Base-by-base conservation (phyloP, 2,329 filamentous ascomycete species). In the Trichophyton verrucosum region DNA sequence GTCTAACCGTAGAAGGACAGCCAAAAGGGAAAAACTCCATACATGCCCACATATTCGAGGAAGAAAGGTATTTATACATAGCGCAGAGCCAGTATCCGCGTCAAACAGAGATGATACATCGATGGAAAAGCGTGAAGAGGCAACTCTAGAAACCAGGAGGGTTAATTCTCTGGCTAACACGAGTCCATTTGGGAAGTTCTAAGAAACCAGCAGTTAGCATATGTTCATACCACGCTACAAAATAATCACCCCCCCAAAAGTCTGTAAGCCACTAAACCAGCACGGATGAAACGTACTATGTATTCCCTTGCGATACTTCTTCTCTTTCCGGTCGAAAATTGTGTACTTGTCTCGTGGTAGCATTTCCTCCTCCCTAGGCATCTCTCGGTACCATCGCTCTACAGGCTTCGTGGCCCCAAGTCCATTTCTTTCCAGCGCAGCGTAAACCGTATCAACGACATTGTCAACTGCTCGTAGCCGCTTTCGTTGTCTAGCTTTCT, bases 351-450 rank as follows among this genome's bases (percentile, higher is more conserved):
- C 94, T 76, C 84, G 87, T 55, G 94, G 87, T 73, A 95, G 73
- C 94, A 99, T 99, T 80, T 97, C 91, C 70, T 85, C 82, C 81
- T 99, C 94, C 27, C 85, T 88, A 22, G 94, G 94, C 94, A 99
- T 99, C 76, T 96, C 90, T 42, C 82, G 81, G 80, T 94, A 96
- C 94, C 94, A 99, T 71, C 86, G 79, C 74, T 95, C 87, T 62
- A 99, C 80, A 60, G 89, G 81, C 76, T 90, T 90, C 60, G 82
- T 79, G 55, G 85, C 82, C 62, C 85, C 82, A 70, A 85, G 80
- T 61, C 88, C 86, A 72, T 87, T 80, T 74, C 86, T 88, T 59
- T 83, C 80, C 60, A 97, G 82, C 17, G 92, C 91, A 51, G 79
- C 82, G 70, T 90, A 88, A 64, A 99, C 76, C 15, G 89, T 91